These are phyloP conservation scores for Thalassiosira mediterranea DNA, from an alignment of 352 stramenopile species.

Conservation along the genomic window DNA sequence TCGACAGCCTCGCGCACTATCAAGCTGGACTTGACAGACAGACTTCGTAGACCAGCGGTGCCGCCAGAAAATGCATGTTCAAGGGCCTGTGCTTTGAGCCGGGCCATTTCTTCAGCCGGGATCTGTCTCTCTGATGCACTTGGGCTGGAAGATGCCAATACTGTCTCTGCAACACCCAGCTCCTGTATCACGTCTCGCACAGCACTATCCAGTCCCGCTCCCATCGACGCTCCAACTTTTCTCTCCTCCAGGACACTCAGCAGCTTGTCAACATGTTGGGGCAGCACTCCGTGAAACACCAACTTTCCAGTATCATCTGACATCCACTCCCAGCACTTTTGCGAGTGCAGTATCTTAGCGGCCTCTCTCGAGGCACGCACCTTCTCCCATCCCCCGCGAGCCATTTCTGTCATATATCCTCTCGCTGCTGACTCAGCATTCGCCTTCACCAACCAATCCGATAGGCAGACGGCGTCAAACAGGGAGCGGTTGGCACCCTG, in stretches of 20 bases:
- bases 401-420: constrained; percentile 73
- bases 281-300: constrained; percentile 62
- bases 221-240: constrained; percentile 54
- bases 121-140: neutral
- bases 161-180: constrained; percentile 34
- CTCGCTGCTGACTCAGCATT: constrained; percentile 64
- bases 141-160: too few relatives aligned
- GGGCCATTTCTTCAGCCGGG: neutral
- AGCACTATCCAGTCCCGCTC: constrained; percentile 48
- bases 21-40: constrained; percentile 44
- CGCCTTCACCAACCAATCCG: constrained; percentile 56
- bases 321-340: constrained; percentile 52
- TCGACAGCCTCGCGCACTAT: constrained; percentile 54
- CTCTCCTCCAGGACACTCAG: constrained; percentile 53
- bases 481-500: constrained; percentile 85
- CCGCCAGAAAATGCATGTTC: constrained; percentile 35
- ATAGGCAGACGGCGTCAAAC: constrained; percentile 78
- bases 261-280: constrained; percentile 32
- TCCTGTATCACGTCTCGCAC: constrained; percentile 62
- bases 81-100: constrained; percentile 40
- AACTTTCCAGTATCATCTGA: constrained; percentile 12
- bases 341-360: constrained; percentile 69
- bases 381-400: constrained; percentile 59
- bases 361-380: constrained; percentile 73
- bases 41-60: constrained; percentile 34